A percentile compares a stretch with the other conserved stretches of the same genome.
Evolutionary conservation across 1,284 basidiomycete species (phyloP).

Genomic region (Puccinia coronata): DNA sequence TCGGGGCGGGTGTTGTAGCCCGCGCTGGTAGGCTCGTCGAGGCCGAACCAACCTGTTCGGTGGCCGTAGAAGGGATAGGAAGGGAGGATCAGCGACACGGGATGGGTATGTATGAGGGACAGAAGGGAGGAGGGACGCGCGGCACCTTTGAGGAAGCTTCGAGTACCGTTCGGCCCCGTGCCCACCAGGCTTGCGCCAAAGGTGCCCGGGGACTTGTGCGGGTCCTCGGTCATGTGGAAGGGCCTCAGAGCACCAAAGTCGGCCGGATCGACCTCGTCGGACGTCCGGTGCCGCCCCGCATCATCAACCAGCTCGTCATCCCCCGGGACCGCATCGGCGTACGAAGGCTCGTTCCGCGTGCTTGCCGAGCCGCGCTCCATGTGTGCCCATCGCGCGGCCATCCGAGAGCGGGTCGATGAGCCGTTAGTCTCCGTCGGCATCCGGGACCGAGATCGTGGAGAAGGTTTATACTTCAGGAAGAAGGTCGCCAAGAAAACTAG

Average conservation of each 20-base stretch:
- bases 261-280: constrained; percentile 5
- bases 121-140: neutral
- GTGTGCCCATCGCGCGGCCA: constrained; percentile 42
- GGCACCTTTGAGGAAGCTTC: constrained; percentile 42
- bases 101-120: neutral
- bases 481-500: constrained; percentile 2
- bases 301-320: constrained; percentile 10
- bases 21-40: constrained; percentile 32
- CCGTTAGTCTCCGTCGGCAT: neutral
- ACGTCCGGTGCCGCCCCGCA: neutral
- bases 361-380: constrained; percentile 24
- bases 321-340: neutral
- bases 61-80: neutral
- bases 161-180: constrained; percentile 39
- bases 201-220: neutral
- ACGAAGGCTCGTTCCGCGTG: neutral
- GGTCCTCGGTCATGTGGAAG: neutral
- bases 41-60: constrained; percentile 40
- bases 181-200: constrained; percentile 23
- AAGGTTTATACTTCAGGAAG: constrained; percentile 1
- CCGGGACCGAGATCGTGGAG: neutral
- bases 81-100: neutral
- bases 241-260: constrained; percentile 30
- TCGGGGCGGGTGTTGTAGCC: constrained; percentile 31
- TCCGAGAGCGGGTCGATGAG: constrained; percentile 36